Evolutionary conservation across 192 early-diverging fungal genomes (phyloP), one percentile per base, ranked within the genome.

Genomic region (Chytriomyces hyalinus): DNA sequence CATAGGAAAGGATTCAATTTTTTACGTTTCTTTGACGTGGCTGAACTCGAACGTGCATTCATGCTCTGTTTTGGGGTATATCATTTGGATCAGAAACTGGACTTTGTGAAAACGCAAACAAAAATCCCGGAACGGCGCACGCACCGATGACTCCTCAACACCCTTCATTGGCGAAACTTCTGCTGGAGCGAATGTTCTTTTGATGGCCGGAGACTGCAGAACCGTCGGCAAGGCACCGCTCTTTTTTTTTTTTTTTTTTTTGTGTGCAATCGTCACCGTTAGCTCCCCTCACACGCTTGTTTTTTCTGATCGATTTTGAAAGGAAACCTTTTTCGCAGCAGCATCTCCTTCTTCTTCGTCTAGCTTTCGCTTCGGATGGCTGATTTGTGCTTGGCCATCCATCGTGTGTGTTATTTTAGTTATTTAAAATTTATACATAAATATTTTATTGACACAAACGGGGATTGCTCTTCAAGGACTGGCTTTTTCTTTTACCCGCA

Each of bases 151-250:
- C 26, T 36, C 36, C 71, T 73, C 71, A 26, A 73, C 28, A 60
- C 61, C 71, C 53, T 62, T 73, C 71, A 73, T 73, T 57, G 71
- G 71, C 3, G 71, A 73, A 8, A 8, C 69, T 9, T 70, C 69
- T 7, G 49, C 26, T 20, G 47, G 20, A 22, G 57, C 28, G 26
- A 70, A 70, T 51, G 69, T 6, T 7, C 69, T 48, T 26, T 70
- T 70, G n/a, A 36, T 20, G 49, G 53, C 53, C 4, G 69, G 69
- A 0, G 69, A 70, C 13, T 9, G 11, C 65, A 67, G 65, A 28
- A 17, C 47, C 2, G 11, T 36, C 11, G 36, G 45, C 26, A 22
- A 22, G 1, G 7, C 47, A 57, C 15, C 5, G 53, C 53, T 13
- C 7, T 46, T 67, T 11, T 8, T 67, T 11, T 28, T 13, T 46